Conservation (phyloP, 495 filamentous ascomycete genomes). For the Cudoniella acicularis region DNA sequence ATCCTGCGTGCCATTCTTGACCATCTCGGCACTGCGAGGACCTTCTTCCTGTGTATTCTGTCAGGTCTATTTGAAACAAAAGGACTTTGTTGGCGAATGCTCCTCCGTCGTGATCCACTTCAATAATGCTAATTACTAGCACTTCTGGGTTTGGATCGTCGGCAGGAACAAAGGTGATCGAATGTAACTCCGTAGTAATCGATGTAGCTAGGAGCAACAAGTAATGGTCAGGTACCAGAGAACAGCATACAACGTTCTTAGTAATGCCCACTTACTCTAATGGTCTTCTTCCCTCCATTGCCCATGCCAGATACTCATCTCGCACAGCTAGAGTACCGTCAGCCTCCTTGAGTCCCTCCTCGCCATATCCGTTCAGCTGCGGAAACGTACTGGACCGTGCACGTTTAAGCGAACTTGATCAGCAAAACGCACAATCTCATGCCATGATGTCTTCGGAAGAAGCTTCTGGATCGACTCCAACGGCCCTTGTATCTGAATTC, state of each 20-base stretch:
- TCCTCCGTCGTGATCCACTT: conserved; percentile 20
- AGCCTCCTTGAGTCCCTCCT: too few relatives aligned
- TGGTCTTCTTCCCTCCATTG: too few relatives aligned
- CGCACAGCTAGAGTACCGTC: too few relatives aligned
- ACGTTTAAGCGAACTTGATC: too few relatives aligned
- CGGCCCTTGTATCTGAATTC: conserved; percentile 32
- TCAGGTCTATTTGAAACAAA: conserved; percentile 22
- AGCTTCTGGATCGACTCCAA: conserved; percentile 27
- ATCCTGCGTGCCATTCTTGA: conserved; percentile 25
- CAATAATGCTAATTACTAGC: conserved; percentile 28
- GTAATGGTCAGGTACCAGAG: too few relatives aligned
- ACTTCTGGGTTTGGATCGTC: conserved; percentile 32
- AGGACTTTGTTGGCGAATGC: conserved; percentile 22
- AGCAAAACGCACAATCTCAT: too few relatives aligned
- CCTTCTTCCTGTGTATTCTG: conserved; percentile 29
- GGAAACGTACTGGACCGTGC: too few relatives aligned
- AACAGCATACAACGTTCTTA: too few relatives aligned
- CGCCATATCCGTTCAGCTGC: too few relatives aligned
- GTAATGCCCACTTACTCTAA: too few relatives aligned
- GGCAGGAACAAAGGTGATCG: conserved; percentile 33
- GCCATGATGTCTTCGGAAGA: conserved; percentile 24
- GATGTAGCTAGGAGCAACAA: neutral
- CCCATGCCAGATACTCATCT: too few relatives aligned
- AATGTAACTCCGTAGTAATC: neutral
- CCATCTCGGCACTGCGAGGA: conserved; percentile 26